phyloP scores from a whole-genome alignment of 2,329 filamentous ascomycete species.

The Ilyonectria destructans region DNA sequence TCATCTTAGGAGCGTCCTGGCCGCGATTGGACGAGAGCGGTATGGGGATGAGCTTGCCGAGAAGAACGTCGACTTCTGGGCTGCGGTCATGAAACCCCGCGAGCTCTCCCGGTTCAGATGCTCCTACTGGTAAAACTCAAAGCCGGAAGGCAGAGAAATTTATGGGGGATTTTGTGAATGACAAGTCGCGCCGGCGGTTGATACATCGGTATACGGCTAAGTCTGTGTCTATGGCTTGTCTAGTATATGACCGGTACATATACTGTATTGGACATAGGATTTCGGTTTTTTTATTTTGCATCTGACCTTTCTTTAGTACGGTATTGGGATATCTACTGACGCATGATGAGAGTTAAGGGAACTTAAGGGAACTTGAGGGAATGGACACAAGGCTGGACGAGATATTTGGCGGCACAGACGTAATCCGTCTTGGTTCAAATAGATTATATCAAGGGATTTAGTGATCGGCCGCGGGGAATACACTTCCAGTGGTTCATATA shows the following conservation, averaged over 20 bases:
- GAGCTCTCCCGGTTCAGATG: constrained; percentile 34
- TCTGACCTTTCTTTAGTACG: not conserved
- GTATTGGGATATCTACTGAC: not conserved
- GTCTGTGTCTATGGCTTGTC: not conserved
- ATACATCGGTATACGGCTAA: not conserved
- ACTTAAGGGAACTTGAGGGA: not conserved
- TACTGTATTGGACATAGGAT: not conserved
- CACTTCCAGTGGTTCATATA: no score
- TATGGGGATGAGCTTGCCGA: constrained; percentile 36
- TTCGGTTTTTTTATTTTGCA: not conserved
- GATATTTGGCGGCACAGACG: constrained; percentile 1
- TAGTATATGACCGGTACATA: not conserved
- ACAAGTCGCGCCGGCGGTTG: not conserved
- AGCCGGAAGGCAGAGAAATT: constrained; percentile 3
- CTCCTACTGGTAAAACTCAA: constrained; percentile 32
- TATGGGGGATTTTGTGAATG: not conserved
- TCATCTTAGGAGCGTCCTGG: constrained; percentile 23
- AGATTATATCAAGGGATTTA: not conserved
- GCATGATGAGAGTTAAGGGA: not conserved
- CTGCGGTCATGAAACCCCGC: constrained; percentile 35
- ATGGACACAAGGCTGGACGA: constrained; percentile 9
- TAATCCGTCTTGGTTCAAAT: not conserved
- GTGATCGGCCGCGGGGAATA: not conserved
- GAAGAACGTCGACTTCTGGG: constrained; percentile 40
- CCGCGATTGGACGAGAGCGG: constrained; percentile 32